Percentiles rank a stretch among this genome's conserved stretches.
These are phyloP conservation scores for Conticribra guillardii DNA, from an alignment of 108 stramenopile genomes.

Conservation along the genomic window DNA sequence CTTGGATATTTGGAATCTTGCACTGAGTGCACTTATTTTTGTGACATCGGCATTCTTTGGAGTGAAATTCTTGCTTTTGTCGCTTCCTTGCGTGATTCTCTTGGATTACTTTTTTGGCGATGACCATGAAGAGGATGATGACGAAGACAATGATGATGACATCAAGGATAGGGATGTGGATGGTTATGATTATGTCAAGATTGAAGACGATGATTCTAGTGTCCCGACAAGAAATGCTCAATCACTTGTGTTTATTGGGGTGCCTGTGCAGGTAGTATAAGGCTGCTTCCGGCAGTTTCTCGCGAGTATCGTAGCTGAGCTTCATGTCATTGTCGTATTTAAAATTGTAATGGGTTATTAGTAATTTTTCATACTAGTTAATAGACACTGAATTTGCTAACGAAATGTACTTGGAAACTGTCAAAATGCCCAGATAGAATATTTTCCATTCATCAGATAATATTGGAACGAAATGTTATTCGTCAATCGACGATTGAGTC, in stretches of 20 bases:
- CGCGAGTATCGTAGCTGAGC: no score
- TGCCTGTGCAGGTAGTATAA: constrained; percentile 42
- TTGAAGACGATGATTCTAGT: neutral
- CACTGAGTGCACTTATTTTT: neutral
- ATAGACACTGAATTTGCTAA: no score
- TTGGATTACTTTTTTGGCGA: neutral
- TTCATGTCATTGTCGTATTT: no score
- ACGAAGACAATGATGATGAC: constrained; percentile 1
- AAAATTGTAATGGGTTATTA: no score
- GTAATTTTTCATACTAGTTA: no score
- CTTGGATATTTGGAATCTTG: constrained; percentile 5
- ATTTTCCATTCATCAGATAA: no score
- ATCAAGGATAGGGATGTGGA: neutral
- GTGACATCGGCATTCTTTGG: neutral
- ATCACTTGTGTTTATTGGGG: constrained; percentile 34
- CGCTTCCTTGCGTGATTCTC: neutral
- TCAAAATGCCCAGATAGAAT: no score
- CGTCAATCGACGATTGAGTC: no score
- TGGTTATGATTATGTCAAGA: constrained; percentile 2
- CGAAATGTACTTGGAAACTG: no score
- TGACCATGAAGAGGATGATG: constrained; percentile 1
- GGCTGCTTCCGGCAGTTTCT: no score
- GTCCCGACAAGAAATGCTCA: neutral
- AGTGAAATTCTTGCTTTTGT: neutral
- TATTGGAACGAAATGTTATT: no score